Conservation (phyloP, 805 yeast genomes). For the Yarrowia sp. region DNA sequence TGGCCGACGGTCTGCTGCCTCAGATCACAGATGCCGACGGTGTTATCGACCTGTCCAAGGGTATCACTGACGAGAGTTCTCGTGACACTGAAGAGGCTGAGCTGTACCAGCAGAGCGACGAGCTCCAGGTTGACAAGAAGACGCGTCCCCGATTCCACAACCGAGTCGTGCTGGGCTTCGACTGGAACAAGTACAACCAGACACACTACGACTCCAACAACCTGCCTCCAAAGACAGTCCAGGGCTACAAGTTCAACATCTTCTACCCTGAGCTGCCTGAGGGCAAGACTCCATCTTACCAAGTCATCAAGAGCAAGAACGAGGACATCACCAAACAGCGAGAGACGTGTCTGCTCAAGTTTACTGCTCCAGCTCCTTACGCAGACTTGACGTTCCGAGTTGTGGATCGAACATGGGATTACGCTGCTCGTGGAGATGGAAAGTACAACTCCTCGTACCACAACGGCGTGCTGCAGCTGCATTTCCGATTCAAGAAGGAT, state of each 20-base stretch:
- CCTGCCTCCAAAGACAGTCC: conserved; percentile 42
- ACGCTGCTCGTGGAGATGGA: conserved; percentile 33
- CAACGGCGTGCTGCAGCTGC: conserved; percentile 40
- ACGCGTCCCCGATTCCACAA: conserved; percentile 37
- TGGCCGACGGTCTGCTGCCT: conserved; percentile 16
- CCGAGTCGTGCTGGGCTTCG: conserved; percentile 40
- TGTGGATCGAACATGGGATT: conserved; percentile 41
- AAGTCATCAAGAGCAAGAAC: conserved; percentile 32
- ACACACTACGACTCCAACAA: conserved; percentile 39
- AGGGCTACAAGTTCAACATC: conserved; percentile 42
- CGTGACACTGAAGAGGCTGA: conserved; percentile 23
- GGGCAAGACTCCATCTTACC: conserved; percentile 37
- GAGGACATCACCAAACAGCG: conserved; percentile 28
- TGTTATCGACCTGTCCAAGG: conserved; percentile 20
- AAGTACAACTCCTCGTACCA: conserved; percentile 39
- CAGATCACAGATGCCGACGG: conserved; percentile 14
- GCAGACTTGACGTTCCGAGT: conserved; percentile 40
- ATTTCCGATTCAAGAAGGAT: conserved; percentile 39
- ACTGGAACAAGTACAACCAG: conserved; percentile 42
- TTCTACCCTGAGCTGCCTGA: conserved; percentile 39
- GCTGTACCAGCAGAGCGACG: conserved; percentile 14
- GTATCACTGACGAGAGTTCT: conserved; percentile 15
- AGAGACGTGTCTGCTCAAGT: conserved; percentile 38
- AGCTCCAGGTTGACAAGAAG: background rate
- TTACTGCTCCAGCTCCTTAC: conserved; percentile 40